Evolutionary conservation across 1,139 yeast species (phyloP).

Genomic region (Suhomyces yuchorum): DNA sequence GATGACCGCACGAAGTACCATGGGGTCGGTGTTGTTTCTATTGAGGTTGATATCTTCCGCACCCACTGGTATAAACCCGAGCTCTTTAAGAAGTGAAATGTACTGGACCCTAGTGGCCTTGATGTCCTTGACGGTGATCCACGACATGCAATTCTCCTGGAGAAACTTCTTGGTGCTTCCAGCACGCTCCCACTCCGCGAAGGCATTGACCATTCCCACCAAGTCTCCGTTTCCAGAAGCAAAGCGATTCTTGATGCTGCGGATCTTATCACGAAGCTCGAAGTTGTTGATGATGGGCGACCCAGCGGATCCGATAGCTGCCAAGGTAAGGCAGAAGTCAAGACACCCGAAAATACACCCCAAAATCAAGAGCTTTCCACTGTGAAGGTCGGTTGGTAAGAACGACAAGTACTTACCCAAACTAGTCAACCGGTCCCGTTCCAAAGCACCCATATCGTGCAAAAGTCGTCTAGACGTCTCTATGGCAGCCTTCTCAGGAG

Average conservation of each 20-base stretch:
- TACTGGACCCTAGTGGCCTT: conserved; percentile 70
- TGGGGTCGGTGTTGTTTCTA: conserved; percentile 51
- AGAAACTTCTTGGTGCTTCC: conserved; percentile 52
- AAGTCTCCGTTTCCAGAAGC: conserved; percentile 65
- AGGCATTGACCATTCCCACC: conserved; percentile 61
- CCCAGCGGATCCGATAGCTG: conserved; percentile 74
- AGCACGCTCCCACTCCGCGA: conserved; percentile 50
- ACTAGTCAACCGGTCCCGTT: conserved; percentile 61
- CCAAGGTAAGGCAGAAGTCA: conserved; percentile 72
- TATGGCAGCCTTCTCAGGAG: conserved; percentile 67
- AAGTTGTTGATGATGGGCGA: conserved; percentile 66
- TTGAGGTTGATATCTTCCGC: conserved; percentile 29
- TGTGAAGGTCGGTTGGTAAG: conserved; percentile 82
- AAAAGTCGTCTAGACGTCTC: conserved; percentile 63
- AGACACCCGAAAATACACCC: conserved; percentile 84
- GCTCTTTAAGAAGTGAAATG: conserved; percentile 64
- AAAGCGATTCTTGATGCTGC: conserved; percentile 46
- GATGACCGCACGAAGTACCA: conserved; percentile 63
- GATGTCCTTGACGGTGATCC: conserved; percentile 68
- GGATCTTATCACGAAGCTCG: conserved; percentile 68
- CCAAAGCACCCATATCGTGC: conserved; percentile 72
- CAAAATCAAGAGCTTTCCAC: conserved; percentile 78
- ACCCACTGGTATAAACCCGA: conserved; percentile 68
- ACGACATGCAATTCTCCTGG: conserved; percentile 63
- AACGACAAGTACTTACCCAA: conserved; percentile 81